Conservation (phyloP, 345 rosid species). For the Microcos paniculata region DNA sequence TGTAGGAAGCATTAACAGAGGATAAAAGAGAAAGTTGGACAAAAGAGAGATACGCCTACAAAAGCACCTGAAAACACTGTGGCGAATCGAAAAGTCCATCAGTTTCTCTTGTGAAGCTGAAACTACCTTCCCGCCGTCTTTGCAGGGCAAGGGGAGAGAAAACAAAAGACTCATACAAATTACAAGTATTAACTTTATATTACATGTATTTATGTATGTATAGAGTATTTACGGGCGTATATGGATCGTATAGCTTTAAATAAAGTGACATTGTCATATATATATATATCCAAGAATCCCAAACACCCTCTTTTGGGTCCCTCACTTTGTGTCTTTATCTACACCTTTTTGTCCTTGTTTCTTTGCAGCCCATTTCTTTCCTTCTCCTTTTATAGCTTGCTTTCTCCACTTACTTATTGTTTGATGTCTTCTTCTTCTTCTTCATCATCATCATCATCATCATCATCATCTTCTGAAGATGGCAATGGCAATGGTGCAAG, state of each 20-base stretch:
- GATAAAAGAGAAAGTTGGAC: conserved; percentile 16
- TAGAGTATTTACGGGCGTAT: neutral
- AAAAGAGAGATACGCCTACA: conserved; percentile 8
- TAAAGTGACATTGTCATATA: neutral
- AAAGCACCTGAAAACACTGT: conserved; percentile 20
- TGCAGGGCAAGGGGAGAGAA: conserved; percentile 18
- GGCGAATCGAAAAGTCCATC: conserved; percentile 8
- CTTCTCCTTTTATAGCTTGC: conserved; percentile 20
- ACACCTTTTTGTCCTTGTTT: conserved; percentile 58
- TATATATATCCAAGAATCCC: conserved; percentile 20
- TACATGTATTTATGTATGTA: neutral
- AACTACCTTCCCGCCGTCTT: conserved; percentile 22
- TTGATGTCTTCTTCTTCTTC: conserved; percentile 39
- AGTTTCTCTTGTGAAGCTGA: conserved; percentile 10
- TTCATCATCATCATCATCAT: conserved; percentile 32
- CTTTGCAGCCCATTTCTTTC: conserved; percentile 33
- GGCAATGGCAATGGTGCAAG: conserved; percentile 29
- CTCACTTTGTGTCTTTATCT: conserved; percentile 69
- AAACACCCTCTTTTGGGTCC: conserved; percentile 51
- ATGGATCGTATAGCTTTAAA: neutral
- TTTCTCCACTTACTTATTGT: neutral
- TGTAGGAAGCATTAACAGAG: neutral
- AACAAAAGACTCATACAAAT: neutral
- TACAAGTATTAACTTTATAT: neutral
- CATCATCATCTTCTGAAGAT: conserved; percentile 32